Base-by-base conservation (phyloP, 1,284 basidiomycete species). In the Cerioporus squamosus region DNA sequence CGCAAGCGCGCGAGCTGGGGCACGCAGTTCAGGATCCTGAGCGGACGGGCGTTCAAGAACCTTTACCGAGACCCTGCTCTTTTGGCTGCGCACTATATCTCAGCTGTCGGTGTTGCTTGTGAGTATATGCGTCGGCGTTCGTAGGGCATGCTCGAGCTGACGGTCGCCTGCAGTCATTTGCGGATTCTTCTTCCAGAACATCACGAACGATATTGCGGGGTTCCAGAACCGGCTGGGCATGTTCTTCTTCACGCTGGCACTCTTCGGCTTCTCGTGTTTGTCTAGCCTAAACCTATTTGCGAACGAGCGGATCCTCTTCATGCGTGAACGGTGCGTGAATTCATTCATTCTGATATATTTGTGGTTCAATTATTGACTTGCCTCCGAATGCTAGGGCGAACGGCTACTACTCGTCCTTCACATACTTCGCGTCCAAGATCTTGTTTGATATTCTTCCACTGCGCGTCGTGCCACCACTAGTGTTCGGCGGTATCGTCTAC, bases 31-130 rank as follows among this genome's bases (percentile, higher is more conserved):
- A 84, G 84, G 70, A 95, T 98, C 60, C 75, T 99, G 66, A 96
- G 93, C 68, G 95, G 95, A 22, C 77, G 97, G 57, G 95, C 96
- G n/a, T 99, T 98, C 82, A 98, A 98, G 84, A 98, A 98, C 71
- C 75, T 98, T 59, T 95, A 96, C 72, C 86, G 97, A 38, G 95
- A 99, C 70, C 96, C 97, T 0, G 90, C 95, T 57, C 76, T 98
- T 54, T 84, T 99, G 80, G 82, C 88, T 10, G 89, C 95, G 3
- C 97, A 99, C 76, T 99, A 98, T 75, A 71, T 88, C 26, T 88
- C 94, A 15, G 88, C 95, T 1, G 85, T 98, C 65, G 81, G 81
- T 5, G 82, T 97, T 46, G 97, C 95, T 17, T 68, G 92, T 90
- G 70, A 79, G 91, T 81, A 47, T 81, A 47, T n/a, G 23, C 44